These are phyloP conservation scores for Starmerella geochares DNA, from an alignment of 805 yeast species.

Conservation along the genomic window DNA sequence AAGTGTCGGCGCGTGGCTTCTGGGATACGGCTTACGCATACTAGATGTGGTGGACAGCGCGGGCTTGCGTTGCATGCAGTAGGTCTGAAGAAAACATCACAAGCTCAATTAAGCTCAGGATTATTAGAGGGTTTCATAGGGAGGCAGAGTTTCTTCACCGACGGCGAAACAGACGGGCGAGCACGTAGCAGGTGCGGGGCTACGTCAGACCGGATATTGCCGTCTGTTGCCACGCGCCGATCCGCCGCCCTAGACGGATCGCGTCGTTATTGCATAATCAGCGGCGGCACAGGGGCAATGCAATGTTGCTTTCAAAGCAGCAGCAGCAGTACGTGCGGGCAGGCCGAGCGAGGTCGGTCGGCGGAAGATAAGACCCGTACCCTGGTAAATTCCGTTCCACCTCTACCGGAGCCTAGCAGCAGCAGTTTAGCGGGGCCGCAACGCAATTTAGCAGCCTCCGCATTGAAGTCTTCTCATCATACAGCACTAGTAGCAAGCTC, in stretches of 20 bases:
- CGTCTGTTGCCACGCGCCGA: no score
- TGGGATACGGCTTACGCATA: neutral
- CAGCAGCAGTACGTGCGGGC: neutral
- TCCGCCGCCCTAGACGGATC: neutral
- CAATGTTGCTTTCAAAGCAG: constrained; percentile 1
- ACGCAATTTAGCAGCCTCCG: neutral
- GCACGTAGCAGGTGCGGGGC: no score
- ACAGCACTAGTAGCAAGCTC: neutral
- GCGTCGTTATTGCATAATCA: neutral
- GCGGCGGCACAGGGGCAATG: neutral
- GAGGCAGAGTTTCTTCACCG: no score
- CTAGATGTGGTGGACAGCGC: no score
- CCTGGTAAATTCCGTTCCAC: neutral
- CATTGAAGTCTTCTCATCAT: neutral
- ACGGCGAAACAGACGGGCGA: no score
- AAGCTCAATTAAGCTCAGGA: no score
- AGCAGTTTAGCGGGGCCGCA: neutral
- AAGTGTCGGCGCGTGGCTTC: neutral
- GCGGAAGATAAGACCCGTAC: neutral
- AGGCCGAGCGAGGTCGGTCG: neutral
- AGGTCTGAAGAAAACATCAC: no score
- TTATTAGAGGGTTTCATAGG: no score
- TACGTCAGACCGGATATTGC: no score
- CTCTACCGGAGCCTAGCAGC: neutral
- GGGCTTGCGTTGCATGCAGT: no score